Evolutionary conservation across 2,329 filamentous ascomycete species (phyloP).

Genomic region (Ophiobolus disseminans): DNA sequence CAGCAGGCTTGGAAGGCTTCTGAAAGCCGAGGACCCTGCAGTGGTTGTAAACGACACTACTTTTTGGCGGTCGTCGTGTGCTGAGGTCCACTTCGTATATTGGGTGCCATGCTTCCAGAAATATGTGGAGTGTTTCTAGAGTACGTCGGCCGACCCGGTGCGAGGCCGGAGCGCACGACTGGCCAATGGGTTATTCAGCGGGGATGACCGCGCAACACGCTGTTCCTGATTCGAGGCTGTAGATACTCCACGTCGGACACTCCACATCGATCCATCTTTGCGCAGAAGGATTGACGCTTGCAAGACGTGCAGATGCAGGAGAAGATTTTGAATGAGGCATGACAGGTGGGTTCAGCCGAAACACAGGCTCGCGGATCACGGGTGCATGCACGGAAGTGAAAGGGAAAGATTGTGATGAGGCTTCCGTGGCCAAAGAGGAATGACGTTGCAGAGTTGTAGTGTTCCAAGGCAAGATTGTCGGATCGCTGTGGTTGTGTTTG

Average conservation of each 20-base stretch:
- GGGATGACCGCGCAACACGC: constrained; percentile 12
- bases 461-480: constrained; percentile 1
- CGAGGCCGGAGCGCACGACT: constrained; percentile 3
- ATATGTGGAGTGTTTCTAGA: constrained; percentile 8
- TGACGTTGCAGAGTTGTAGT: constrained; percentile 12
- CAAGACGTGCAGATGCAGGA: constrained; percentile 21
- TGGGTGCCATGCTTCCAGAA: too few species aligned
- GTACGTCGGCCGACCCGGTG: constrained; percentile 14
- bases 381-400: background rate
- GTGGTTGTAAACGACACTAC: constrained; percentile 19
- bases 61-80: constrained; percentile 20
- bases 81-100: too few species aligned
- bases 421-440: constrained; percentile 12
- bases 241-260: constrained; percentile 11
- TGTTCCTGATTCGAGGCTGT: constrained; percentile 3
- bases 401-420: too few species aligned
- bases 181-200: constrained; percentile 13
- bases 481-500: constrained; percentile 2
- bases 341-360: constrained; percentile 23
- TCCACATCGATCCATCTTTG: constrained; percentile 2
- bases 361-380: constrained; percentile 13
- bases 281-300: constrained; percentile 8
- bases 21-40: constrained; percentile 33
- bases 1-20: too few species aligned
- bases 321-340: constrained; percentile 26